Percentiles rank a stretch among this genome's conserved stretches.
phyloP scores from a whole-genome alignment of 306 rosid species.

The Cicer yamashitae region DNA sequence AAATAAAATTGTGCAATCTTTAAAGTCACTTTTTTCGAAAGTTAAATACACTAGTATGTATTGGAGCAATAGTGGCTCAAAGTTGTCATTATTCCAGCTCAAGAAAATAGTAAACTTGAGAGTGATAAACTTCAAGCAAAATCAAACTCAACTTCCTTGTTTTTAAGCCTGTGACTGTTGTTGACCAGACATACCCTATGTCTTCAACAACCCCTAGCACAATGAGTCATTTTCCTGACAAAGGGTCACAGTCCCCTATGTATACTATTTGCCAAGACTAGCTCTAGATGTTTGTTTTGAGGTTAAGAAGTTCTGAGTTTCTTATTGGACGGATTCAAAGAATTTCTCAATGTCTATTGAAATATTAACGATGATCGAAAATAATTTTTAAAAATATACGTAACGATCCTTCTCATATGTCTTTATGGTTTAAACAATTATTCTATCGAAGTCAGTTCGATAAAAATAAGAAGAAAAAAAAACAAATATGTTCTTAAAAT shows the following conservation, averaged over 20 bases:
- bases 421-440: too few species aligned
- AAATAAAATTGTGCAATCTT: background rate
- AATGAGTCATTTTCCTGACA: slow-evolving; percentile 33
- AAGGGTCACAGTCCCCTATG: slow-evolving; percentile 22
- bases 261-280: slow-evolving; percentile 15
- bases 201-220: background rate
- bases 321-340: too few species aligned
- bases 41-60: background rate
- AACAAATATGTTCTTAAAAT: too few species aligned
- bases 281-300: background rate
- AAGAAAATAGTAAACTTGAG: slow-evolving; percentile 19
- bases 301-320: background rate
- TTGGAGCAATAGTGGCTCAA: slow-evolving; percentile 1
- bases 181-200: slow-evolving; percentile 37
- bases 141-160: slow-evolving; percentile 20
- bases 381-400: too few species aligned
- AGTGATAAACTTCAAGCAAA: background rate
- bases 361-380: too few species aligned
- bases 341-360: too few species aligned
- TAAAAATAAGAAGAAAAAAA: too few species aligned
- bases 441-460: too few species aligned
- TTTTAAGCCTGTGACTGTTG: slow-evolving; percentile 22
- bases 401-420: too few species aligned
- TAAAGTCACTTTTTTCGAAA: slow-evolving; percentile 11
- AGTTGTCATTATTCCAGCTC: background rate